phyloP scores from a whole-genome alignment of 495 filamentous ascomycete genomes.

The Cercophora newfieldiana region DNA sequence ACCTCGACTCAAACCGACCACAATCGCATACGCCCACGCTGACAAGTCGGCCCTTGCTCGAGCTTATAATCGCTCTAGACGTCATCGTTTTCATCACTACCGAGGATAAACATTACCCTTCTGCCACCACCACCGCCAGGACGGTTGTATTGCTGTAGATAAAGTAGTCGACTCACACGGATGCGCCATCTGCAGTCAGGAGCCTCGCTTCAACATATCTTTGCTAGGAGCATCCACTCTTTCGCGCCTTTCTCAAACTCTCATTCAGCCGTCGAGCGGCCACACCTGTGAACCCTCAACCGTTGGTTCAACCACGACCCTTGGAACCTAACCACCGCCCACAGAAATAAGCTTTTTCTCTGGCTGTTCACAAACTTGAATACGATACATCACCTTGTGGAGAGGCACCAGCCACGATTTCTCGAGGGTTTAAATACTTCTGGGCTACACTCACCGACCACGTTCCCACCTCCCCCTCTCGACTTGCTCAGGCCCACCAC shows the following conservation, averaged over 20 bases:
- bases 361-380: too few relatives aligned
- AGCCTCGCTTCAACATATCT: not conserved
- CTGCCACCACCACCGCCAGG: not conserved
- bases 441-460: too few relatives aligned
- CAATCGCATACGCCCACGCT: not conserved
- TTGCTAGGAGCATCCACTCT: too few relatives aligned
- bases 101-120: not conserved
- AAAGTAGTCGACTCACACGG: not conserved
- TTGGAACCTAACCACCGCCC: not conserved
- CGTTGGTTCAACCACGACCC: not conserved
- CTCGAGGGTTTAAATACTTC: too few relatives aligned
- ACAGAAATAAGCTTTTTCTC: not conserved
- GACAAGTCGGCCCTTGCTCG: not conserved
- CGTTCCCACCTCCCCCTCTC: too few relatives aligned
- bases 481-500: not conserved
- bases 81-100: not conserved
- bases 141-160: not conserved
- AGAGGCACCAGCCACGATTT: too few relatives aligned
- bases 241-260: not conserved
- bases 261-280: not conserved
- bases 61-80: not conserved
- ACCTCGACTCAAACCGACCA: not conserved
- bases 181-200: not conserved
- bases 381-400: too few relatives aligned
- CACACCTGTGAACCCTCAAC: not conserved